Percentiles rank a stretch among this genome's conserved stretches.
phyloP scores from a whole-genome alignment of 768 basidiomycete genomes.

The Chalciporus sphaerocephalus region DNA sequence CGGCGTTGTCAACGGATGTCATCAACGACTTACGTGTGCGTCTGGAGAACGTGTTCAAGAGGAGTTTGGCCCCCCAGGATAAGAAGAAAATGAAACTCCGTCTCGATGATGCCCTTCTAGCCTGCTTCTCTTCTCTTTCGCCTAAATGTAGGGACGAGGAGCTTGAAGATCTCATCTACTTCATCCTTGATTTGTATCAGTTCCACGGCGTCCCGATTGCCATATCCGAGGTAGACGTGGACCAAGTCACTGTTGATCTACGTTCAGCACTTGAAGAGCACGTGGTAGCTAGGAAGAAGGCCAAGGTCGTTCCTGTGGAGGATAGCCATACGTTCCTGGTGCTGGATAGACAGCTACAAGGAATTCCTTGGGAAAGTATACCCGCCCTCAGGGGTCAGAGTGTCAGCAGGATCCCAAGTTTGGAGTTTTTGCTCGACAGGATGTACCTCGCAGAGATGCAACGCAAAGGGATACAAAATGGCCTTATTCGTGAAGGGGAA shows the following conservation, averaged over 20 bases:
- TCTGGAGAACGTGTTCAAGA: conserved; percentile 73
- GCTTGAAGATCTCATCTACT: conserved; percentile 91
- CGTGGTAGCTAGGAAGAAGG: conserved; percentile 35
- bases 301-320: conserved; percentile 22
- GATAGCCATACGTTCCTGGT: conserved; percentile 84
- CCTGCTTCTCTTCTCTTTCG: conserved; percentile 81
- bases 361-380: conserved; percentile 94
- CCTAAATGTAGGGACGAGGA: conserved; percentile 88
- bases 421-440: conserved; percentile 85
- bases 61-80: conserved; percentile 55
- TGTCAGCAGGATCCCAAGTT: conserved; percentile 87
- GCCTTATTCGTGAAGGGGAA: conserved; percentile 11
- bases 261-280: conserved; percentile 74
- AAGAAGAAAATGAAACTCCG: conserved; percentile 53
- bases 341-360: conserved; percentile 84
- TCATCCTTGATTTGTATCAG: conserved; percentile 90
- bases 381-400: conserved; percentile 80
- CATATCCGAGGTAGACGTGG: conserved; percentile 86
- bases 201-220: conserved; percentile 88
- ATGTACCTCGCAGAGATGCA: conserved; percentile 54
- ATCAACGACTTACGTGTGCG: conserved; percentile 58
- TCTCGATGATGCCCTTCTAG: conserved; percentile 72
- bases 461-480: conserved; percentile 20
- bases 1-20: conserved; percentile 38
- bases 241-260: conserved; percentile 85